Conservation (phyloP, 345 rosid genomes). For the Triadica sebifera region DNA sequence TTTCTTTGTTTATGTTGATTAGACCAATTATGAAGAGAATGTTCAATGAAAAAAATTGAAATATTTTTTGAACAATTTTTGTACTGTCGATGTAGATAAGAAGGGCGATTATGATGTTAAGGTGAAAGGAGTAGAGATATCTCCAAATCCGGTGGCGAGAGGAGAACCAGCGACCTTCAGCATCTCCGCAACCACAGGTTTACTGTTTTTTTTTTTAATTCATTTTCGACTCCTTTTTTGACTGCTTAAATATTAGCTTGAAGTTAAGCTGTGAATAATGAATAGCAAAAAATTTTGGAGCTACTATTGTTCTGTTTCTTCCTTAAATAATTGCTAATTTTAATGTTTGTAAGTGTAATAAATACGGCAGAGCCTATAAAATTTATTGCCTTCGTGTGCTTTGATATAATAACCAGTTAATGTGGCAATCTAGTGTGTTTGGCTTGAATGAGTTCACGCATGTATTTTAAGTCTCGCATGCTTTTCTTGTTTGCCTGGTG, state of each 20-base stretch:
- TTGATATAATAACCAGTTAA: neutral
- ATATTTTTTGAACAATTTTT: neutral
- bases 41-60: neutral
- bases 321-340: too few species aligned
- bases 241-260: too few species aligned
- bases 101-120: slow-evolving; percentile 36
- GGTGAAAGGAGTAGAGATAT: slow-evolving; percentile 43
- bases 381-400: neutral
- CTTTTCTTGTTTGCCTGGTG: neutral
- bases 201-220: neutral
- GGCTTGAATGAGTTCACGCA: neutral
- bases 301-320: neutral
- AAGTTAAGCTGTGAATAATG: too few species aligned
- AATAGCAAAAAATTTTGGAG: too few species aligned
- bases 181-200: slow-evolving; percentile 42
- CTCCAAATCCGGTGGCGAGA: slow-evolving; percentile 44
- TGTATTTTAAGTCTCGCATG: neutral
- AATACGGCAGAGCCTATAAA: neutral
- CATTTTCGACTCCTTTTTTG: neutral
- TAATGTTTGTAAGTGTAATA: neutral
- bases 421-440: neutral
- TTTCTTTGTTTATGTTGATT: neutral
- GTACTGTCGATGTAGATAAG: slow-evolving; percentile 27
- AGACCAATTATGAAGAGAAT: too few species aligned
- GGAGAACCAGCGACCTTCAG: slow-evolving; percentile 45